A percentile compares a stretch with the other conserved stretches of the same genome.
Evolutionary conservation across 1,284 basidiomycete genomes (phyloP).

Genomic region (Cystobasidium pallidum): DNA sequence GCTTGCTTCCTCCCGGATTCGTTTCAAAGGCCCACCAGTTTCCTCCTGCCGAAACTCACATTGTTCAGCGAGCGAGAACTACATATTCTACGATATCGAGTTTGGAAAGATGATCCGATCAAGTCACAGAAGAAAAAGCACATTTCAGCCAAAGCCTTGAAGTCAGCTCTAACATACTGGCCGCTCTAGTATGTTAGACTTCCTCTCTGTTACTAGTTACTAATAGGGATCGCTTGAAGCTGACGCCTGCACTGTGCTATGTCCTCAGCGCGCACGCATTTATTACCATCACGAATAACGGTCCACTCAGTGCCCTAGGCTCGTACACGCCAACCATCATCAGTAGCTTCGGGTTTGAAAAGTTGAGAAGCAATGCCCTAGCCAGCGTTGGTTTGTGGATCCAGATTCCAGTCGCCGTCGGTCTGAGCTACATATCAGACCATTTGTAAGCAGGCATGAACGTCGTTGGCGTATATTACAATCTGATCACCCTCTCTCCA

Average conservation of each 20-base stretch:
- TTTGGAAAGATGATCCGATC: constrained; percentile 53
- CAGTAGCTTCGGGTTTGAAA: constrained; percentile 52
- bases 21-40: constrained; percentile 47
- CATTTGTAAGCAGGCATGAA: constrained; percentile 44
- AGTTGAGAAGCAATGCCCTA: constrained; percentile 51
- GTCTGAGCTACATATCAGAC: constrained; percentile 50
- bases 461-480: not conserved
- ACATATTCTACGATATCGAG: constrained; percentile 53
- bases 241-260: constrained; percentile 33
- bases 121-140: constrained; percentile 52
- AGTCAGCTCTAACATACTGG: constrained; percentile 50
- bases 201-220: too few relatives aligned
- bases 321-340: constrained; percentile 54
- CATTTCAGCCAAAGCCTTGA: constrained; percentile 49
- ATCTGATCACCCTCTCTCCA: not conserved
- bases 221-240: too few relatives aligned
- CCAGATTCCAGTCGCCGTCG: constrained; percentile 51
- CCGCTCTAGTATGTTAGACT: constrained; percentile 46
- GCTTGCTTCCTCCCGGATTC: constrained; percentile 53
- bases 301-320: constrained; percentile 51
- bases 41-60: constrained; percentile 56
- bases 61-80: constrained; percentile 53
- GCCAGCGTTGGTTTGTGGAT: constrained; percentile 53
- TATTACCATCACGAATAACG: constrained; percentile 54
- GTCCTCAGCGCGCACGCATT: constrained; percentile 53